Conservation (phyloP, 371 early-diverging fungal species). For the Mucor plumbeus region DNA sequence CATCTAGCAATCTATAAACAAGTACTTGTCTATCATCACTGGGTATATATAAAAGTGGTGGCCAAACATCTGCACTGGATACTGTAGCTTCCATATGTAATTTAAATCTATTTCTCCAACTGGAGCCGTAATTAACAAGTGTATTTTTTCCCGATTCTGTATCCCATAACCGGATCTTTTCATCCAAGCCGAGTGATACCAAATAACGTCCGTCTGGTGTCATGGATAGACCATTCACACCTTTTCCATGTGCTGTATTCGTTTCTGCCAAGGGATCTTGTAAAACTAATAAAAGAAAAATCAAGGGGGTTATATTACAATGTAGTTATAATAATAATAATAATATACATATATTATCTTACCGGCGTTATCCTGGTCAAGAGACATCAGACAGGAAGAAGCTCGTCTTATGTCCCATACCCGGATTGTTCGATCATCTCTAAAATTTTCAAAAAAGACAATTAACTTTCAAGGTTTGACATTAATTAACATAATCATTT, state of each 20-base stretch:
- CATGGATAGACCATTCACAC: constrained; percentile 75
- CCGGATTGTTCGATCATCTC: constrained; percentile 67
- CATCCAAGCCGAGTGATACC: constrained; percentile 75
- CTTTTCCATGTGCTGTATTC: constrained; percentile 67
- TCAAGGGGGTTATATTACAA: background rate
- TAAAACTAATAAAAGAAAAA: constrained; percentile 13
- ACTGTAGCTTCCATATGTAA: constrained; percentile 52
- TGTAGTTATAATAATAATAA: background rate
- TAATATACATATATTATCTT: constrained; percentile 12
- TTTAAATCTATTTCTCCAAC: constrained; percentile 58
- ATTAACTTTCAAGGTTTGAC: background rate
- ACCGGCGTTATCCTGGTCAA: constrained; percentile 67
- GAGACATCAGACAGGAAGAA: constrained; percentile 57
- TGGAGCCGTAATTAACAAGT: constrained; percentile 69
- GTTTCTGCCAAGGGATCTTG: constrained; percentile 52
- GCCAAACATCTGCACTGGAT: constrained; percentile 52
- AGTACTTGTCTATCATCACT: constrained; percentile 62
- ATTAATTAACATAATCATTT: constrained; percentile 2
- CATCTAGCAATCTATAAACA: constrained; percentile 66
- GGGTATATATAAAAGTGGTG: constrained; percentile 63
- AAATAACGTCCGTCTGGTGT: constrained; percentile 68
- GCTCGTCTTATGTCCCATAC: constrained; percentile 88
- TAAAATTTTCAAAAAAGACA: constrained; percentile 20
- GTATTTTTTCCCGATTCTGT: constrained; percentile 68
- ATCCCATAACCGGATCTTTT: constrained; percentile 83